Conservation (phyloP, 2,329 filamentous ascomycete genomes). For the Sporothrix brasiliensis region DNA sequence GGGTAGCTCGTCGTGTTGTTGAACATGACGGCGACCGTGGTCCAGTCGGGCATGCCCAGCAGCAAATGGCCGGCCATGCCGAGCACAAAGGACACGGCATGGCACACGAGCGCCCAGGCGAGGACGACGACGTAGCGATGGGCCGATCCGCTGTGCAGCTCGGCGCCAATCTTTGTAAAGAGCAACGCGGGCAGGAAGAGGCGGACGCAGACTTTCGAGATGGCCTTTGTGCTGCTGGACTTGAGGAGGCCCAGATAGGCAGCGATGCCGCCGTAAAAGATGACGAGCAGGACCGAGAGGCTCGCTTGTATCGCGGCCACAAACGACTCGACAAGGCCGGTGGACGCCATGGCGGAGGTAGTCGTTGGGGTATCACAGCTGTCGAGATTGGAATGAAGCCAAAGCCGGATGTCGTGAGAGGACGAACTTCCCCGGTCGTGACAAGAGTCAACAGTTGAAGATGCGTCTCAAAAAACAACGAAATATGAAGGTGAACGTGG, state of each 20-base stretch:
- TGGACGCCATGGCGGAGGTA: constrained; percentile 34
- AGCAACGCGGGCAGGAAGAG: constrained; percentile 53
- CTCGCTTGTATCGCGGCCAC: constrained; percentile 52
- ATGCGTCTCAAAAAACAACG: background rate
- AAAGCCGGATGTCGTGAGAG: background rate
- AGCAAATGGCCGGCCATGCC: constrained; percentile 45
- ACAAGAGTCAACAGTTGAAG: background rate
- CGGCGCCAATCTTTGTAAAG: constrained; percentile 50
- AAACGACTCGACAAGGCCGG: constrained; percentile 46
- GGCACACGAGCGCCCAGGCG: constrained; percentile 48
- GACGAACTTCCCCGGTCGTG: background rate
- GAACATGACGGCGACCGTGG: constrained; percentile 51
- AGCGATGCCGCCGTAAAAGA: constrained; percentile 49
- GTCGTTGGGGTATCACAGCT: background rate
- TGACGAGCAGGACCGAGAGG: constrained; percentile 52
- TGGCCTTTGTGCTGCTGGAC: constrained; percentile 44
- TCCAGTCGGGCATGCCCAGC: constrained; percentile 52
- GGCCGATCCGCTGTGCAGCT: constrained; percentile 46
- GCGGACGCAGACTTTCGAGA: constrained; percentile 53
- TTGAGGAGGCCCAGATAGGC: constrained; percentile 47
- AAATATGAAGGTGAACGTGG: background rate
- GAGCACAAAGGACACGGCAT: constrained; percentile 47
- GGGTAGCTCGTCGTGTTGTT: constrained; percentile 55
- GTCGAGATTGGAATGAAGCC: background rate
- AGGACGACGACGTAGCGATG: constrained; percentile 46